phyloP scores from a whole-genome alignment of 2,329 filamentous ascomycete species.

The Penicillium crustosum region DNA sequence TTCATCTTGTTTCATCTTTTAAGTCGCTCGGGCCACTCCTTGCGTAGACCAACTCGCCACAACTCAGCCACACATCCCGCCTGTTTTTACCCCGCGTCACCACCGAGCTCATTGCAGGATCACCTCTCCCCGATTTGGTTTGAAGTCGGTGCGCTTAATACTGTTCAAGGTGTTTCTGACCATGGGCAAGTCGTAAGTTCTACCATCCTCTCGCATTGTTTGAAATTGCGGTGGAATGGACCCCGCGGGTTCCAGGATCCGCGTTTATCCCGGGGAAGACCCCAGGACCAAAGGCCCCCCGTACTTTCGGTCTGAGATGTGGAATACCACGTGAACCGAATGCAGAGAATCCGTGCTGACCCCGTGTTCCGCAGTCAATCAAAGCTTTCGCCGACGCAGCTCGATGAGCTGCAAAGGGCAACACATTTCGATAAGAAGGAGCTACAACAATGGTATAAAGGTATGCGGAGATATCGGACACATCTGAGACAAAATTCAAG shows the following conservation, averaged over 20 bases:
- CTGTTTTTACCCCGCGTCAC: conserved; percentile 25
- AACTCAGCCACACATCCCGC: conserved; percentile 23
- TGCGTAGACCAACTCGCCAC: conserved; percentile 10
- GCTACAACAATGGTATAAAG: conserved; percentile 99
- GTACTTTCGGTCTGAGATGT: not conserved
- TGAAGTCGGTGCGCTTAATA: conserved; percentile 10
- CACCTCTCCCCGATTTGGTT: conserved; percentile 1
- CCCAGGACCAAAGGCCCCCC: not conserved
- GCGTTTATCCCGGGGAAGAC: not conserved
- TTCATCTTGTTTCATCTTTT: not conserved
- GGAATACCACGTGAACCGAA: not conserved
- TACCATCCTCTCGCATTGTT: conserved; percentile 2
- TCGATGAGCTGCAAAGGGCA: conserved; percentile 90
- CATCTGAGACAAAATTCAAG: not conserved
- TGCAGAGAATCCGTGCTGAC: not conserved
- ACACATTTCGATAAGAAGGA: conserved; percentile 99
- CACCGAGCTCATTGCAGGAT: conserved; percentile 5
- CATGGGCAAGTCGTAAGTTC: conserved; percentile 42
- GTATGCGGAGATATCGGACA: conserved; percentile 51
- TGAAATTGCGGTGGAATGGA: not conserved
- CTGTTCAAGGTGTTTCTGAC: conserved; percentile 19
- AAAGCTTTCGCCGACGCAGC: conserved; percentile 95
- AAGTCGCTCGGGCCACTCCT: not conserved
- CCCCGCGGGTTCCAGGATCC: not conserved
- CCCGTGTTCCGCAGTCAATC: conserved; percentile 69